A percentile compares a stretch with the other conserved stretches of the same genome.
phyloP scores from a whole-genome alignment of 148 eudicot genomes.

The Rhododendron molle region DNA sequence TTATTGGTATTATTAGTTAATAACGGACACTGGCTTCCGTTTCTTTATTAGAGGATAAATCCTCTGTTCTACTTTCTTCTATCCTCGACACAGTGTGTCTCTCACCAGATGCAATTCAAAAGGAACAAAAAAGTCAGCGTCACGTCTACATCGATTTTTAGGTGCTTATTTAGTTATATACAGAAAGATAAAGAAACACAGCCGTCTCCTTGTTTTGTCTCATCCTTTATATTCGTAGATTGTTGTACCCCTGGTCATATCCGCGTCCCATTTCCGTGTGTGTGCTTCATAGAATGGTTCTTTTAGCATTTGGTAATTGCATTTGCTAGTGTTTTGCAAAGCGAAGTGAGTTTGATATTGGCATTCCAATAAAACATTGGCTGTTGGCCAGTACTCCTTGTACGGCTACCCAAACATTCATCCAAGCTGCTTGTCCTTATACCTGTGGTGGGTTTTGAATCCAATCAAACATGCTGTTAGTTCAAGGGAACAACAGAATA shows the following conservation, averaged over 20 bases:
- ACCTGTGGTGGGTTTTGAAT: not conserved
- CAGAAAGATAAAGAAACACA: not conserved
- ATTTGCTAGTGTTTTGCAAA: not conserved
- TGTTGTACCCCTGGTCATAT: not conserved
- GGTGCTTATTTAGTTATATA: not conserved
- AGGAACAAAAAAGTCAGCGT: not conserved
- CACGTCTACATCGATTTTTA: not conserved
- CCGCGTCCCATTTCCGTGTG: not conserved
- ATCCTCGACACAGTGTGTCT: not conserved
- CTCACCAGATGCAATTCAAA: not conserved
- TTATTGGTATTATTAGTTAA: not conserved
- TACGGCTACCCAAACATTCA: not conserved
- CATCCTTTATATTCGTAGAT: not conserved
- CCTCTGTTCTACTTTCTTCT: not conserved
- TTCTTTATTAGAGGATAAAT: not conserved
- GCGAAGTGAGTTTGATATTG: not conserved
- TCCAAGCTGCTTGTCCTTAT: not conserved
- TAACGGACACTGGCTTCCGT: not conserved
- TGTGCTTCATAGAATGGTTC: not conserved
- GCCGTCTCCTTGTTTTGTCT: not conserved
- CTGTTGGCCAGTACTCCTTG: not conserved
- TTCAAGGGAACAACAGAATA: not conserved
- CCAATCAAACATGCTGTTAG: not conserved
- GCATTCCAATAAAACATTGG: not conserved
- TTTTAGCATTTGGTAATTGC: not conserved